Evolutionary conservation across 2,329 filamentous ascomycete species (phyloP), one percentile per base, ranked within the genome.

Genomic region (Ilyonectria sp.): DNA sequence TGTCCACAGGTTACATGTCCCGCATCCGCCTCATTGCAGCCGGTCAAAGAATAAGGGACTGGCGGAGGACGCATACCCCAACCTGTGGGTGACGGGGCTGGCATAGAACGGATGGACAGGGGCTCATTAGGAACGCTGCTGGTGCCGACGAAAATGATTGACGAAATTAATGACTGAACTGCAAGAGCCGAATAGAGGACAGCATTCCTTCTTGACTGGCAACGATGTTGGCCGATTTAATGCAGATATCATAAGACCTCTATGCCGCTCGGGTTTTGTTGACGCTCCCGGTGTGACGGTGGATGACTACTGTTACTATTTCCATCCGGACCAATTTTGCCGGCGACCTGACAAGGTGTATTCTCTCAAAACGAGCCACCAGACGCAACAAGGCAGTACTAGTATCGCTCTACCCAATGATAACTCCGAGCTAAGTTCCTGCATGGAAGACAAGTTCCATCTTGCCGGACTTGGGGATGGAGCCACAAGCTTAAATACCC

Each of bases 1-100:
- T 70, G 62, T 40, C 10, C 43, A 13, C 52, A 57, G 6, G 61
- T 68, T 3, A 26, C 62, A 9, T 68, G 66, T 11, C 60, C 65
- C 4, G 11, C 26, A 31, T 29, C 49, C 4, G 4, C 17, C 8
- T 10, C 17, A n/a, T 19, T n/a, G 49, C 26, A 52, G 4, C 49
- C 26, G 9, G 29, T 33, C 29, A 33, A 19, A 31, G 49, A 52
- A 6, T 43, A 43, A 8, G 40, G 17, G 7, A 43, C 13, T 43
- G 40, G 40, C 5, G 6, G 40, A n/a, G 31, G 17, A 7, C 19
- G 17, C 40, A n/a, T n/a, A n/a, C n/a, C 3, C 17, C 47, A 13
- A 19, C 11, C 5, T 19, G 9, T 31, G 4, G 6, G 19, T 17
- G 33, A 52, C 10, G n/a, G 29, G 29, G 17, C 49, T 33, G 13